phyloP scores from a whole-genome alignment of 768 basidiomycete species.

The Krasilnikovozyma curviuscula region DNA sequence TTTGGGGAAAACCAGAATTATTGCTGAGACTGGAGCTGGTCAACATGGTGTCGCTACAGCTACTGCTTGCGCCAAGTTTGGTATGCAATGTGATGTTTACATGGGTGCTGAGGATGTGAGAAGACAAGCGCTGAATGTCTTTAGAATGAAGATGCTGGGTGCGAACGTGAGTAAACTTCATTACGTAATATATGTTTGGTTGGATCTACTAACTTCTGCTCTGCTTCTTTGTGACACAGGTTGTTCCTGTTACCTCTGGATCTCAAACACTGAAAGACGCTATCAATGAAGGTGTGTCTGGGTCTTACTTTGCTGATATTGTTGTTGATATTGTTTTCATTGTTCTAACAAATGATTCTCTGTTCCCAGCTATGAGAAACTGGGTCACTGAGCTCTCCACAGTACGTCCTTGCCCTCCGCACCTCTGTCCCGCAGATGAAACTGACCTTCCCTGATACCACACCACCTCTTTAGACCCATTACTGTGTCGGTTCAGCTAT shows the following conservation, averaged over 20 bases:
- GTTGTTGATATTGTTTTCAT: no score
- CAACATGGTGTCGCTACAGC: conserved; percentile 99
- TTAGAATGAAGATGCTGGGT: conserved; percentile 50
- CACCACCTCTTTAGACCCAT: conserved; percentile 76
- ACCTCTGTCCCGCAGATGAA: no score
- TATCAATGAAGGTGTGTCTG: conserved; percentile 34
- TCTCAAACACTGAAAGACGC: conserved; percentile 93
- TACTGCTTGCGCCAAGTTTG: conserved; percentile 92
- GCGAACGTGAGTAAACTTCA: conserved; percentile 40
- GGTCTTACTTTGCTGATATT: background rate
- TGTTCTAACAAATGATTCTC: background rate
- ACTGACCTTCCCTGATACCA: conserved; percentile 22
- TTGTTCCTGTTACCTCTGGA: conserved; percentile 81
- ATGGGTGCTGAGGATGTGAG: conserved; percentile 98
- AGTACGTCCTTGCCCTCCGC: background rate
- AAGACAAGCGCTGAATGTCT: conserved; percentile 40
- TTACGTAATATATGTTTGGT: background rate
- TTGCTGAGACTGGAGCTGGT: conserved; percentile 96
- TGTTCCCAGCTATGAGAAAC: conserved; percentile 80
- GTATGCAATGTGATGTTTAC: conserved; percentile 82
- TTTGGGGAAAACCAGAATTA: conserved; percentile 87
- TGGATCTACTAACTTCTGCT: background rate
- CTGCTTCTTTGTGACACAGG: conserved; percentile 32
- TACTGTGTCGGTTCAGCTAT: conserved; percentile 95
- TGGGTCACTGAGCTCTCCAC: conserved; percentile 81